A percentile compares a stretch with the other conserved stretches of the same genome.
These are phyloP conservation scores for Strigomonas galati DNA, from an alignment of 208 protist genomes.

Conservation along the genomic window DNA sequence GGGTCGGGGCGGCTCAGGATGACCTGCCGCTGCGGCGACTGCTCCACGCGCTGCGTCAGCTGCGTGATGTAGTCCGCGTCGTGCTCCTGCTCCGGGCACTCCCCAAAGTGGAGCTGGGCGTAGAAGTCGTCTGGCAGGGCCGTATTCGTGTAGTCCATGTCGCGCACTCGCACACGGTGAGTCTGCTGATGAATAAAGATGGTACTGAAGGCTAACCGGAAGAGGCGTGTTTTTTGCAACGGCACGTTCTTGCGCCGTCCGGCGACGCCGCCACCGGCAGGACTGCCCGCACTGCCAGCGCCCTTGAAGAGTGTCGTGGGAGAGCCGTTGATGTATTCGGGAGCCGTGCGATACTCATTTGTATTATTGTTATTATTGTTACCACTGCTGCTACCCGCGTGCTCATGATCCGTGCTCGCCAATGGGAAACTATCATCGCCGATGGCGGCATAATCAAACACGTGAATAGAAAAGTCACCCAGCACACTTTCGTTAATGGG, in stretches of 20 bases:
- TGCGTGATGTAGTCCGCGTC: slow-evolving; percentile 53
- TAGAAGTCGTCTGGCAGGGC: slow-evolving; percentile 60
- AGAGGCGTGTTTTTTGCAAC: slow-evolving; percentile 49
- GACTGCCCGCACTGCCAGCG: background rate
- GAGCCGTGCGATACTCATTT: background rate
- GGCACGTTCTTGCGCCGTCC: no score
- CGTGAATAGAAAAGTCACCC: slow-evolving; percentile 63
- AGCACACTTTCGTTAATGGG: slow-evolving; percentile 51
- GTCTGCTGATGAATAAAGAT: slow-evolving; percentile 65
- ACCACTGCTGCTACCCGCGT: background rate
- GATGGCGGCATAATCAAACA: slow-evolving; percentile 43
- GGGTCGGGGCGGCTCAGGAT: slow-evolving; percentile 40
- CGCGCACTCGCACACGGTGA: slow-evolving; percentile 50
- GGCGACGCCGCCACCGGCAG: background rate
- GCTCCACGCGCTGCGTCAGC: slow-evolving; percentile 56
- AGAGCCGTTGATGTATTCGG: background rate
- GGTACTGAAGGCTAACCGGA: slow-evolving; percentile 75
- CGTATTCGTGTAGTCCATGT: slow-evolving; percentile 75
- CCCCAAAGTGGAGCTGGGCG: slow-evolving; percentile 56
- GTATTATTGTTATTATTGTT: slow-evolving; percentile 2
- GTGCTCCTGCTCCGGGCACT: slow-evolving; percentile 19
- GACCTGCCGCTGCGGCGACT: slow-evolving; percentile 55
- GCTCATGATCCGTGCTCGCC: background rate
- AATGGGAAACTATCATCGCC: background rate
- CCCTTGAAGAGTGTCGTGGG: background rate